Evolutionary conservation across 139 green algal genomes (phyloP).

Genomic region (Axilococcus clingmanii): DNA sequence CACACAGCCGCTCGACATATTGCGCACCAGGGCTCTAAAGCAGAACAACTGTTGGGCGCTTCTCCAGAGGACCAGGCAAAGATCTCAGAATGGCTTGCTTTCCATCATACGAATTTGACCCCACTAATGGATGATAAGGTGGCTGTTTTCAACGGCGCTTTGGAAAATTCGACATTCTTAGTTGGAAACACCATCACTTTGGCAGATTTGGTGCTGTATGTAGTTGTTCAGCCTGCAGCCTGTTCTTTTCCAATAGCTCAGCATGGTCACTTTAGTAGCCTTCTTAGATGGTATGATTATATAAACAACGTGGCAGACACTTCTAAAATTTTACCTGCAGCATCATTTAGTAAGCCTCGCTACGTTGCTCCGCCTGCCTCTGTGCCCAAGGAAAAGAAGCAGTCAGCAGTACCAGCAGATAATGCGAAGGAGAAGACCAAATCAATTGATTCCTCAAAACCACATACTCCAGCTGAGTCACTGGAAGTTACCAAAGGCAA

Average conservation of each 20-base stretch:
- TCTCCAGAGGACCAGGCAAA: constrained; percentile 17
- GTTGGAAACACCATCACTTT: constrained; percentile 19
- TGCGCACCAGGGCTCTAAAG: constrained; percentile 1
- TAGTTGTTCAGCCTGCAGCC: constrained; percentile 16
- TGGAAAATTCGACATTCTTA: constrained; percentile 22
- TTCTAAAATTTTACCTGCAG: constrained; percentile 13
- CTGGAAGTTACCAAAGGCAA: constrained; percentile 4
- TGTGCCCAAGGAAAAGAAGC: constrained; percentile 8
- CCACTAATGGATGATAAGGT: constrained; percentile 23
- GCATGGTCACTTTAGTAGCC: constrained; percentile 45
- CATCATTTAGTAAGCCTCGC: constrained; percentile 15
- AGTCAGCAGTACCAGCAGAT: background rate
- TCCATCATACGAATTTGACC: constrained; percentile 13
- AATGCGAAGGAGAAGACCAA: background rate
- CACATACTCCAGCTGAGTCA: constrained; percentile 1
- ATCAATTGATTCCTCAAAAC: background rate
- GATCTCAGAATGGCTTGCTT: constrained; percentile 32
- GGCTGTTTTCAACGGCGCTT: constrained; percentile 10
- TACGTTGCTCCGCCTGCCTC: background rate
- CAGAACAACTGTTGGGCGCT: constrained; percentile 15
- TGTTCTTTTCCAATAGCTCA: constrained; percentile 56
- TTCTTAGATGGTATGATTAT: constrained; percentile 61
- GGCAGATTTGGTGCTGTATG: constrained; percentile 40
- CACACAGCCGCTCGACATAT: constrained; percentile 17
- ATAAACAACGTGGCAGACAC: constrained; percentile 25